Evolutionary conservation across 805 yeast genomes (phyloP), one percentile per base, ranked within the genome.

Genomic region (Hanseniaspora guilliermondii): DNA sequence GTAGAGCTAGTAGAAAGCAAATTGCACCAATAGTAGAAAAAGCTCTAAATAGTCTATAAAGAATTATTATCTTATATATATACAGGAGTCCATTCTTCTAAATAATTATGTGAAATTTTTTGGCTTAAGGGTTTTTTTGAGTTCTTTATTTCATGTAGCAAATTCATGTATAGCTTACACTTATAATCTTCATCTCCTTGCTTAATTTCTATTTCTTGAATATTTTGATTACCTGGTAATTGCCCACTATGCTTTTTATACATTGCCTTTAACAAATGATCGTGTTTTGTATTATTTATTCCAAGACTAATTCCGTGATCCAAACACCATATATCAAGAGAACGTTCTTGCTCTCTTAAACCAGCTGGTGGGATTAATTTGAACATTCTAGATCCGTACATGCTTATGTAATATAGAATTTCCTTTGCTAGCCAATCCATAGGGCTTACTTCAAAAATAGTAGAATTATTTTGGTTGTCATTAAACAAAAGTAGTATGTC

Each of bases 1-100:
- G 75, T 14, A 65, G 68, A 7, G 89, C 91, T 1, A 84, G 93
- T 36, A 75, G 97, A 61, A 89, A 89, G 64, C 94, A 85, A 64
- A 86, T 88, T 12, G 95, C 86, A 4, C 97, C 97, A 0, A 63
- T 56, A 4, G 36, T 70, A 9, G 62, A 62, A 33, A 60, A 60
- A 17, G 68, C 68, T 0, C 56, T 65, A 17, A 6, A 14, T 22
- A 14, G 41, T 1, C 16, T 50, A 12, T 45, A 39, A 39, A 17
- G 6, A 1, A 37, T 17, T 25, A 41, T 19, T 17, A 22, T 3
- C 14, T n/a, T 12, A 21, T 8, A 32, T 35, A 35, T 38, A 39
- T 19, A 42, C 21, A 46, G 46, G 30, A 5, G 58, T 53, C 70
- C 69, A 66, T 0, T 41, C 38, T 3, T 27, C 24, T 14, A 12